phyloP scores from a whole-genome alignment of 2,329 filamentous ascomycete species.

The Periglandula ipomoeae region DNA sequence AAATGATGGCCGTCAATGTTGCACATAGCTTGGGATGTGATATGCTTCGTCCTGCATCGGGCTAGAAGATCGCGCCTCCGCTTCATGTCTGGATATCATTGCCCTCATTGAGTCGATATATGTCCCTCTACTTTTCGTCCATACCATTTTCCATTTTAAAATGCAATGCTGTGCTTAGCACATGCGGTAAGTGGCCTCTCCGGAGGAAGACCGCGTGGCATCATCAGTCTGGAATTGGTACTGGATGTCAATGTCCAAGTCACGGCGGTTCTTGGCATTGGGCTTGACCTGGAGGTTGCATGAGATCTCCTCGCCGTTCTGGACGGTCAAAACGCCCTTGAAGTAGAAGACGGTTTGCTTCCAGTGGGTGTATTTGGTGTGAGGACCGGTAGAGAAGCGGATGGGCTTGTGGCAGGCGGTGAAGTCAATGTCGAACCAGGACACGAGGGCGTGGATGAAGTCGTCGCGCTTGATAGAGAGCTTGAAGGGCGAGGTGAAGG shows the following conservation, averaged over 20 bases:
- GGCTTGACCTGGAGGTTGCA: slow-evolving; percentile 74
- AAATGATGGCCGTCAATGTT: not conserved
- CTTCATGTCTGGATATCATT: no score
- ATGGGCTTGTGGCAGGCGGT: slow-evolving; percentile 97
- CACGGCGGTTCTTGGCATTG: slow-evolving; percentile 87
- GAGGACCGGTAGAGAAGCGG: slow-evolving; percentile 90
- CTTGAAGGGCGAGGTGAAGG: slow-evolving; percentile 71
- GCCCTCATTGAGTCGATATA: no score
- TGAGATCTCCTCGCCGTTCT: slow-evolving; percentile 71
- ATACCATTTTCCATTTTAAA: not conserved
- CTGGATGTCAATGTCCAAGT: slow-evolving; percentile 81
- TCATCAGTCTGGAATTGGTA: slow-evolving; percentile 78
- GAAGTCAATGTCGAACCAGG: slow-evolving; percentile 99
- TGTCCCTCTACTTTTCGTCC: no score
- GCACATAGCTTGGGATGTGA: no score
- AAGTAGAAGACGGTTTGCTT: slow-evolving; percentile 99
- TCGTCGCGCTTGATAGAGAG: slow-evolving; percentile 76
- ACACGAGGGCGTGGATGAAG: slow-evolving; percentile 91
- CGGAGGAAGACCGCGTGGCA: slow-evolving; percentile 56
- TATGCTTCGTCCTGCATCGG: no score
- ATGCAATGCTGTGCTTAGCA: slow-evolving; percentile 44
- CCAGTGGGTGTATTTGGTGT: slow-evolving; percentile 99
- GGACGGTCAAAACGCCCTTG: slow-evolving; percentile 82
- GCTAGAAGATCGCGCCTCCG: no score
- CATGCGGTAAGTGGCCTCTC: slow-evolving; percentile 73